phyloP scores from a whole-genome alignment of 2,329 filamentous ascomycete species.

The Fusarium sp. region DNA sequence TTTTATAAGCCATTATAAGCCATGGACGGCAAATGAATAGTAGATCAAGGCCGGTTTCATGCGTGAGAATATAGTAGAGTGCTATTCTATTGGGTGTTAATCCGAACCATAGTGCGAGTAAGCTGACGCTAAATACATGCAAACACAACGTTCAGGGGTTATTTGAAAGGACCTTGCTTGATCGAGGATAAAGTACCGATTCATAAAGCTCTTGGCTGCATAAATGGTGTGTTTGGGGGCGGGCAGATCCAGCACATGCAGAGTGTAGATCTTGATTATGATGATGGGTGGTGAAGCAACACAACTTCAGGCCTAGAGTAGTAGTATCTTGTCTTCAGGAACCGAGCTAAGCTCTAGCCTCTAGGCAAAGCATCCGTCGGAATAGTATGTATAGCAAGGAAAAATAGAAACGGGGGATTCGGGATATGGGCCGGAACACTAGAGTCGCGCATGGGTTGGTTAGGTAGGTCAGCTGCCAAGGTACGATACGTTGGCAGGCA shows the following conservation, averaged over 20 bases:
- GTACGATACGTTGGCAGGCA: neutral
- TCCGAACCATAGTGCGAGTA: too few relatives aligned
- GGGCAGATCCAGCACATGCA: constrained; percentile 3
- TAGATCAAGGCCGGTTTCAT: neutral
- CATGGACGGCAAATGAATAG: too few relatives aligned
- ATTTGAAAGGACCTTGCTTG: constrained; percentile 1
- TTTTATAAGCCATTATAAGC: neutral
- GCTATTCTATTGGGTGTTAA: too few relatives aligned
- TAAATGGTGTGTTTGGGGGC: constrained; percentile 2
- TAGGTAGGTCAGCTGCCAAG: neutral
- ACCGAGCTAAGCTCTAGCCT: neutral
- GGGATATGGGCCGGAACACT: constrained; percentile 14
- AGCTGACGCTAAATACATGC: too few relatives aligned
- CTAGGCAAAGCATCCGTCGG: neutral
- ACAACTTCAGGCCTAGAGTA: neutral
- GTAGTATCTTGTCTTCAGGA: neutral
- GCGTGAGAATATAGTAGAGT: too few relatives aligned
- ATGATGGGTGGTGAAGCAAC: neutral
- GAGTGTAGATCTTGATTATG: neutral
- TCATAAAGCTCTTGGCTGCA: constrained; percentile 18
- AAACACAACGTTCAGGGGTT: neutral
- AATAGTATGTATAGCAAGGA: neutral
- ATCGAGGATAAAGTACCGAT: neutral
- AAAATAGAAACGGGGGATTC: constrained; percentile 15
- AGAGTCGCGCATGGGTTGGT: neutral